Percentiles rank a stretch among this genome's conserved stretches.
These are phyloP conservation scores for Fusarium sp. DNA, from an alignment of 2,329 filamentous ascomycete species.

Conservation along the genomic window DNA sequence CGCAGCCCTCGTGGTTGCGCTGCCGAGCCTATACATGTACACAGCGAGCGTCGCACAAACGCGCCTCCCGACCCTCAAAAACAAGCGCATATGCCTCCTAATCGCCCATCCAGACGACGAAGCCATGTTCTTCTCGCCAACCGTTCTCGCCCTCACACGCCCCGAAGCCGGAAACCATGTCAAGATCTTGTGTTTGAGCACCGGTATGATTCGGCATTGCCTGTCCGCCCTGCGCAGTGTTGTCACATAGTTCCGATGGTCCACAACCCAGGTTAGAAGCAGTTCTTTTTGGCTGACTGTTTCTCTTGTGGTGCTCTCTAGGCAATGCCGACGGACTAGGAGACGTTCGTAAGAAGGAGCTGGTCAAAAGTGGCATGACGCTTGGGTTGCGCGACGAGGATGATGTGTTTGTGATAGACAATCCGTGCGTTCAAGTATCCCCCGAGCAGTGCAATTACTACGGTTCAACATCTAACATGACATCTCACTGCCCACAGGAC, in stretches of 20 bases:
- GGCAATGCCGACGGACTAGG: constrained; percentile 92
- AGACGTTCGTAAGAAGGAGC: constrained; percentile 84
- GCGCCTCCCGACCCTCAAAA: constrained; percentile 77
- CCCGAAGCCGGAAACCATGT: constrained; percentile 89
- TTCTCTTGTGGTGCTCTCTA: constrained; percentile 50
- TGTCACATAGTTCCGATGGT: too few species aligned
- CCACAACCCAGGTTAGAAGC: constrained; percentile 12
- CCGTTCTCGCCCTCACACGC: constrained; percentile 85
- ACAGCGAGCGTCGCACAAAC: constrained; percentile 62
- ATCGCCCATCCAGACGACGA: constrained; percentile 99
- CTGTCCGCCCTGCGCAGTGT: constrained; percentile 20
- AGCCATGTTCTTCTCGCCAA: constrained; percentile 98
- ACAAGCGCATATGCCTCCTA: constrained; percentile 91
- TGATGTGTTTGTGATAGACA: constrained; percentile 90
- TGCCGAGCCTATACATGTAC: constrained; percentile 69
- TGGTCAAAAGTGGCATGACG: constrained; percentile 83
- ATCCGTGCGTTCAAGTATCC: constrained; percentile 67
- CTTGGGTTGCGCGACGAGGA: constrained; percentile 82
- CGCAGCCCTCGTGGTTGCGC: constrained; percentile 52
- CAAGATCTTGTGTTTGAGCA: constrained; percentile 94
- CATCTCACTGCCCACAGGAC: constrained; percentile 45
- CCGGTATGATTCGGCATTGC: constrained; percentile 66
- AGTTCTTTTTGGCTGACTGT: constrained; percentile 41
- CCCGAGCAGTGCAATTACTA: not conserved
- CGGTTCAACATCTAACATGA: constrained; percentile 8